phyloP scores from a whole-genome alignment of 768 basidiomycete genomes.

The Neoboletus magnificus region DNA sequence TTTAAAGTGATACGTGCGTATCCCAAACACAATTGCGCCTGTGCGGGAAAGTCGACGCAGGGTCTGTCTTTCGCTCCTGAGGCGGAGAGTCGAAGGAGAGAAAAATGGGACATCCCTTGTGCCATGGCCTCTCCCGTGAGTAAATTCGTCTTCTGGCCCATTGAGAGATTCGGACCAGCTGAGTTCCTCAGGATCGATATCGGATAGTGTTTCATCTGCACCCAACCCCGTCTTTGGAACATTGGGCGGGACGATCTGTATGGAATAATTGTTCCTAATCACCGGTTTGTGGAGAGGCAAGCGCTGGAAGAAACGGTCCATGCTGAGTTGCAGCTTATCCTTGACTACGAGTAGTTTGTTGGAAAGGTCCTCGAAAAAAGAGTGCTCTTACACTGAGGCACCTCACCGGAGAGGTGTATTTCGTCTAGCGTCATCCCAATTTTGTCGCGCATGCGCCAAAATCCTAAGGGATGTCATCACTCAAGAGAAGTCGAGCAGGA shows the following conservation, averaged over 20 bases:
- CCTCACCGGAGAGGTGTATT: slow-evolving; percentile 62
- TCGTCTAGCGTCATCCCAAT: slow-evolving; percentile 70
- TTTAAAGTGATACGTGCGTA: slow-evolving; percentile 62
- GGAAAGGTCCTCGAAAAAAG: background rate
- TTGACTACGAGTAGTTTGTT: slow-evolving; percentile 41
- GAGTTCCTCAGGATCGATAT: slow-evolving; percentile 63
- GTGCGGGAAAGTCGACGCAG: slow-evolving; percentile 60
- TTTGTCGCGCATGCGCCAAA: slow-evolving; percentile 80
- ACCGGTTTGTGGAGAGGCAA: slow-evolving; percentile 69
- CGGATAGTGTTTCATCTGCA: slow-evolving; percentile 13
- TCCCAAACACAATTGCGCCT: slow-evolving; percentile 69
- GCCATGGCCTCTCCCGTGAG: slow-evolving; percentile 21
- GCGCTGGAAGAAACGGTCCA: slow-evolving; percentile 71
- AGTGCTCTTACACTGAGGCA: slow-evolving; percentile 62
- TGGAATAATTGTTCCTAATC: slow-evolving; percentile 64
- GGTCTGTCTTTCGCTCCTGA: slow-evolving; percentile 70
- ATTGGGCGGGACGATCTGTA: slow-evolving; percentile 36
- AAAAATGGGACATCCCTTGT: slow-evolving; percentile 9
- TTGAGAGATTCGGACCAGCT: slow-evolving; percentile 56
- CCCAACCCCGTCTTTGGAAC: background rate
- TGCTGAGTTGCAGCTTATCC: slow-evolving; percentile 59
- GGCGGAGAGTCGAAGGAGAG: slow-evolving; percentile 44
- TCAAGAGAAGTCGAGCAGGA: background rate
- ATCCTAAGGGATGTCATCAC: slow-evolving; percentile 42
- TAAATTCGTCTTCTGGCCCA: slow-evolving; percentile 52